Evolutionary conservation across 225 moss, liverwort and hornwort species (phyloP).

Genomic region (Neckera pumila): DNA sequence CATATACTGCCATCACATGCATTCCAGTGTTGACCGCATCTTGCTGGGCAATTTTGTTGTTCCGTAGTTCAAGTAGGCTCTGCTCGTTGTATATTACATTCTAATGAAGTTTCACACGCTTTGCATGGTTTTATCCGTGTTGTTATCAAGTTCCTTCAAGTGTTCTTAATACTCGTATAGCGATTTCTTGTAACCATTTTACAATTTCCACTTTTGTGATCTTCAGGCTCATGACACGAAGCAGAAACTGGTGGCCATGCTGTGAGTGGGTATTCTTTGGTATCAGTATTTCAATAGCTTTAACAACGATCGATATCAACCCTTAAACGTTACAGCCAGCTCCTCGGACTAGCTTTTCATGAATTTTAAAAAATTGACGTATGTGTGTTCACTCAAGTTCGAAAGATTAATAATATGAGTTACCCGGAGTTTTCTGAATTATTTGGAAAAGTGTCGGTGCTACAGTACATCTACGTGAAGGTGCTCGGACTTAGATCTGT

Average conservation of each 20-base stretch:
- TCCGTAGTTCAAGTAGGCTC: background rate
- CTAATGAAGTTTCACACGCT: background rate
- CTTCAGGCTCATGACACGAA: background rate
- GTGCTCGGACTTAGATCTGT: background rate
- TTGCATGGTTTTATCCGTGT: background rate
- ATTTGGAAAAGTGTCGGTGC: background rate
- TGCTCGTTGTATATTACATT: slow-evolving; percentile 13
- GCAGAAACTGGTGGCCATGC: background rate
- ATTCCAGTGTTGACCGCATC: background rate
- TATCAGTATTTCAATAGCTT: background rate
- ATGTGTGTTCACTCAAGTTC: too few species aligned
- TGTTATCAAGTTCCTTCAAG: too few species aligned
- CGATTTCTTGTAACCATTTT: background rate
- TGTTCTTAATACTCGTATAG: background rate
- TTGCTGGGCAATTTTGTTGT: background rate
- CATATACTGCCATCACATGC: background rate
- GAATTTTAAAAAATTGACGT: background rate
- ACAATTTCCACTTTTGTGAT: background rate
- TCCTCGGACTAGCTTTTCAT: background rate
- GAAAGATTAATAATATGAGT: background rate
- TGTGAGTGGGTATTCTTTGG: background rate
- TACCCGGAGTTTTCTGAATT: background rate
- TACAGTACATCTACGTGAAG: too few species aligned
- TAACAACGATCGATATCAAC: background rate
- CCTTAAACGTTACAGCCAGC: too few species aligned